Base-by-base conservation (phyloP, 176 grass and related monocot species). In the Paspalum notatum region DNA sequence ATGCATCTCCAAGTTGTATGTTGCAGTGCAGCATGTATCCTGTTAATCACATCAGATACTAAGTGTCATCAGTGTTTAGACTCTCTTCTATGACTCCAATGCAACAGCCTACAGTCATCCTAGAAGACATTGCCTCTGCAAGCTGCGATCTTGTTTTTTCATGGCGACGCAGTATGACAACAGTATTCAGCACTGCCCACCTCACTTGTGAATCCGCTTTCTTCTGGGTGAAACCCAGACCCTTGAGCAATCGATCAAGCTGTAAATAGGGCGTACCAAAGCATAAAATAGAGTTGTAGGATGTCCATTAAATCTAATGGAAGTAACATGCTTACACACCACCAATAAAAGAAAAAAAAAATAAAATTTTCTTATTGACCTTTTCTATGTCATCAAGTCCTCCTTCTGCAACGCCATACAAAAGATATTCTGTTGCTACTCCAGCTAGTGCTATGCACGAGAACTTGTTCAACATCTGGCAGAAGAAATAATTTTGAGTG, bases 391-490 rank as follows among this genome's bases (percentile, higher is more conserved):
- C 91, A 9, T 66, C 61, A 59, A 94, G 71, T 45, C 91, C 91
- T 71, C 89, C 94, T 97, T 94, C 89, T 1, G 94, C 72, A 48
- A 85, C 83, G 44, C 91, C 94, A 18, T 92, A 97, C 54, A 94
- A 57, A 83, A 94, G 82, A 86, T 94, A 92, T 63, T 92, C 91
- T 38, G 87, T 85, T 15, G 91, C 82, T 24, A 97, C 94, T 74
- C 94, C 89, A 45, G 94, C 91, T 66, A 94, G 82, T 25, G 89
- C 91, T 78, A 94, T 91, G 82, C 94, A 97, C 4, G 87, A 93
- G 73, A 97, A 94, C 72, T 81, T 91, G 68, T 97, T 93, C 74
- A 97, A 25, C 81, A 91, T 93, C 94, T 97, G 82, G 60, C 21
- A 73, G 72, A 66, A 45, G 12, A 73, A 25, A 14, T 42, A 84